phyloP scores from a whole-genome alignment of 169 alveolate genomes.

The Perkinsus chesapeaki region DNA sequence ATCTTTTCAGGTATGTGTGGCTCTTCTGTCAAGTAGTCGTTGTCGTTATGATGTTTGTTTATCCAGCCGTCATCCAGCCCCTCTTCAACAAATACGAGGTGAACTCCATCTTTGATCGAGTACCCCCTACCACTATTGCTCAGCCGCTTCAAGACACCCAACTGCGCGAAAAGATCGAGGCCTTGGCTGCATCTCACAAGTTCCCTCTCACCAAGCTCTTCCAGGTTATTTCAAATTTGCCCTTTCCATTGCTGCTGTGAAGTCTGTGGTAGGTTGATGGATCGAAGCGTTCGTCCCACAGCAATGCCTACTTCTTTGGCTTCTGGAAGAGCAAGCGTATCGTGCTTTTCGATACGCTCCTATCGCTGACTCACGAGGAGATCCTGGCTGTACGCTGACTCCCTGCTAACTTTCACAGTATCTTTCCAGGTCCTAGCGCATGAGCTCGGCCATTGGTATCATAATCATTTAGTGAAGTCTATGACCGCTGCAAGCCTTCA shows the following conservation, averaged over 20 bases:
- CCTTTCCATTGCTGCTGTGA: background rate
- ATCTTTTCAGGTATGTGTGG: conserved; percentile 30
- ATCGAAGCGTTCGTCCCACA: conserved; percentile 80
- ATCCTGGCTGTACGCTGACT: conserved; percentile 72
- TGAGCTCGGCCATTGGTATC: conserved; percentile 72
- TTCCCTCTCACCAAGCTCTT: conserved; percentile 82
- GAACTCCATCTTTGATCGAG: background rate
- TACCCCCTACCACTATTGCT: background rate
- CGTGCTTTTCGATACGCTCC: conserved; percentile 84
- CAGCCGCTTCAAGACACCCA: conserved; percentile 72
- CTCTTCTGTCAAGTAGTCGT: conserved; percentile 56
- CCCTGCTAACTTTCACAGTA: background rate
- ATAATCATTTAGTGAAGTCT: conserved; percentile 20
- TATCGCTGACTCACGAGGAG: conserved; percentile 68
- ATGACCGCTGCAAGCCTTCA: conserved; percentile 14
- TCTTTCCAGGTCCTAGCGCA: conserved; percentile 36
- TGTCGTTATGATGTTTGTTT: conserved; percentile 61
- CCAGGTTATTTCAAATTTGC: conserved; percentile 28
- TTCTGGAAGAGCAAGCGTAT: conserved; percentile 83
- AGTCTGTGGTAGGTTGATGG: conserved; percentile 72
- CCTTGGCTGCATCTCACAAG: conserved; percentile 45
- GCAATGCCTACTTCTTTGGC: conserved; percentile 92
- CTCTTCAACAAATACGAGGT: conserved; percentile 78
- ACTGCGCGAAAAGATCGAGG: conserved; percentile 63
- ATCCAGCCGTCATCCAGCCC: conserved; percentile 84